A percentile compares a stretch with the other conserved stretches of the same genome.
phyloP scores from a whole-genome alignment of 495 filamentous ascomycete genomes.

The Cercophora samala region DNA sequence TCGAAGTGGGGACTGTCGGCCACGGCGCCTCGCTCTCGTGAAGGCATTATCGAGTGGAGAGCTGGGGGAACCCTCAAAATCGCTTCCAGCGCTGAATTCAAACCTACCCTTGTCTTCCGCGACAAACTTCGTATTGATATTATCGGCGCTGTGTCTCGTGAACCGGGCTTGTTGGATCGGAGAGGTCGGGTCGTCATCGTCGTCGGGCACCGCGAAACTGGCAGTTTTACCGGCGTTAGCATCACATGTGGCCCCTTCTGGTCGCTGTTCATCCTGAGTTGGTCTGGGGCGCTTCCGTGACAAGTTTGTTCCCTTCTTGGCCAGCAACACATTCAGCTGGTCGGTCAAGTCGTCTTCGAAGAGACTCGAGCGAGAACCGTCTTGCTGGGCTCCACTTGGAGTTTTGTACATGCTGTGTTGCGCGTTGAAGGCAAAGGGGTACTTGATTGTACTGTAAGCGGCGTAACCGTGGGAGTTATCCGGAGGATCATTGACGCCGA shows the following conservation, averaged over 20 bases:
- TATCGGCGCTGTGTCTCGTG: constrained; percentile 62
- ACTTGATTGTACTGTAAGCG: neutral
- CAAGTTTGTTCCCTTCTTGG: neutral
- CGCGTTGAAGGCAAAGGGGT: neutral
- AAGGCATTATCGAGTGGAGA: constrained; percentile 27
- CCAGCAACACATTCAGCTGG: constrained; percentile 29
- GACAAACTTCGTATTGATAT: constrained; percentile 67
- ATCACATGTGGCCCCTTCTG: constrained; percentile 1
- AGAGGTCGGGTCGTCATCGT: constrained; percentile 31
- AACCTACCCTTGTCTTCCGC: constrained; percentile 37
- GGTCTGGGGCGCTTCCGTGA: constrained; percentile 16
- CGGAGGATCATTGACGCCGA: neutral
- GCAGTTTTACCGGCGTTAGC: constrained; percentile 33
- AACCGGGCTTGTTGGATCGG: constrained; percentile 35
- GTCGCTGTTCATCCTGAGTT: constrained; percentile 7
- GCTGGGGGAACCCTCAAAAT: neutral
- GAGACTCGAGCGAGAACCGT: constrained; percentile 17
- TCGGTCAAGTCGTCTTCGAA: constrained; percentile 29
- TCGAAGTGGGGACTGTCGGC: constrained; percentile 34
- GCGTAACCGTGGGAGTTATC: neutral
- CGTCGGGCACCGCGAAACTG: constrained; percentile 51
- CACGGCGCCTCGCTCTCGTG: constrained; percentile 35
- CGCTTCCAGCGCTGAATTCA: constrained; percentile 46
- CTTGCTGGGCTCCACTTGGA: constrained; percentile 29
- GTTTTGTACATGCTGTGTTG: constrained; percentile 14